Evolutionary conservation across 306 rosid species (phyloP).

Genomic region (Cyamopsis tetragonoloba): DNA sequence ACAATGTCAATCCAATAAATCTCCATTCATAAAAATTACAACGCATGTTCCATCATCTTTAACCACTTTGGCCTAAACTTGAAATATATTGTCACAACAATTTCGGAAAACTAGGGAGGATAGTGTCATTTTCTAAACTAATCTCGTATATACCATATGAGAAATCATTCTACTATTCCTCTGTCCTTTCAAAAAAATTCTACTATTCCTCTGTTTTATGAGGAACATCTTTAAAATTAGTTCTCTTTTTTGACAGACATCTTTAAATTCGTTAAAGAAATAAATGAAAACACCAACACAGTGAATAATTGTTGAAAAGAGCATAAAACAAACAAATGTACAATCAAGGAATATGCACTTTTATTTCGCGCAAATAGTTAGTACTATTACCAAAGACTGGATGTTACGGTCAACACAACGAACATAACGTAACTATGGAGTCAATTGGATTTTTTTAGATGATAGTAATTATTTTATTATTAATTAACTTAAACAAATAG

Average conservation of each 20-base stretch:
- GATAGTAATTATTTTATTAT: not conserved
- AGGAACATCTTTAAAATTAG: not conserved
- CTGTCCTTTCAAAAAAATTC: too few species aligned
- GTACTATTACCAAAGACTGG: too few species aligned
- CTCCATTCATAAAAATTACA: too few species aligned
- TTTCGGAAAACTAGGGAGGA: too few species aligned
- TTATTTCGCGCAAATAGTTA: not conserved
- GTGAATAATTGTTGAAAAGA: not conserved
- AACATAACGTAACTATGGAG: not conserved
- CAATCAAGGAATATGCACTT: not conserved
- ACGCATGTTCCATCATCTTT: too few species aligned
- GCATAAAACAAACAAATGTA: not conserved
- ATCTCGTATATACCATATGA: too few species aligned
- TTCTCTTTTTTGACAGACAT: not conserved
- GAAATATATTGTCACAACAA: too few species aligned
- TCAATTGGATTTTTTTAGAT: not conserved
- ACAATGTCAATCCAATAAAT: too few species aligned
- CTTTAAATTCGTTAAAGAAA: not conserved
- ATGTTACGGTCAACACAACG: not conserved
- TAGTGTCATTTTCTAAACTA: too few species aligned
- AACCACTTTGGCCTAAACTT: too few species aligned
- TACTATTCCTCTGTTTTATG: not conserved
- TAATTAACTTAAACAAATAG: not conserved
- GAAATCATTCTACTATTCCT: too few species aligned
- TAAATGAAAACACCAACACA: not conserved